phyloP scores from a whole-genome alignment of 1,139 yeast genomes.

The Arxiozyma slooffiae region DNA sequence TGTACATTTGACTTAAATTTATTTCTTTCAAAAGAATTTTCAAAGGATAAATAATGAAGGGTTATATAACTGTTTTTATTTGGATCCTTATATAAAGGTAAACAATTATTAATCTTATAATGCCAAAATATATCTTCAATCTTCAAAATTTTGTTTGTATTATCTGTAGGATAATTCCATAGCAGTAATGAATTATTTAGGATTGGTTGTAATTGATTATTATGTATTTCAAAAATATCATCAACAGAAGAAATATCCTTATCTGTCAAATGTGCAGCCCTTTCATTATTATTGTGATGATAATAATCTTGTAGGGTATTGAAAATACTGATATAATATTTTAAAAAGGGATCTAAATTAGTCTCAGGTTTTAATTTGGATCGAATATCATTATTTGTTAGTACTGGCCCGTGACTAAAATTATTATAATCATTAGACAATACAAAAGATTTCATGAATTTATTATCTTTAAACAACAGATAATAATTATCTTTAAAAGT shows the following conservation, averaged over 20 bases:
- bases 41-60: conserved; percentile 22
- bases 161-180: conserved; percentile 25
- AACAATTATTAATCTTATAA: conserved; percentile 24
- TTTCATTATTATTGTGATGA: conserved; percentile 9
- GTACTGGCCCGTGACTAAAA: not conserved
- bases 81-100: conserved; percentile 20
- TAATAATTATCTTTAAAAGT: conserved; percentile 24
- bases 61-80: conserved; percentile 7
- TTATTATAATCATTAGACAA: not conserved
- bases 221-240: conserved; percentile 7
- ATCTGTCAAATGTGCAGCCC: not conserved
- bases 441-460: conserved; percentile 7
- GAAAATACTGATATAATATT: conserved; percentile 9
- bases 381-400: conserved; percentile 13
- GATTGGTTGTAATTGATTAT: not conserved
- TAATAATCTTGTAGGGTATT: conserved; percentile 19
- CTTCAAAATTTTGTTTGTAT: conserved; percentile 16
- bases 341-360: not conserved
- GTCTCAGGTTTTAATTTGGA: conserved; percentile 12
- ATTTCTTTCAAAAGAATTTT: conserved; percentile 16
- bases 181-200: conserved; percentile 19
- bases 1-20: conserved; percentile 25
- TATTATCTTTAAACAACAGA: conserved; percentile 17
- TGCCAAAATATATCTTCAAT: conserved; percentile 22
- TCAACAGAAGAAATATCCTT: not conserved